Conservation (phyloP, 805 yeast species). For the Brettanomyces naardenensis region DNA sequence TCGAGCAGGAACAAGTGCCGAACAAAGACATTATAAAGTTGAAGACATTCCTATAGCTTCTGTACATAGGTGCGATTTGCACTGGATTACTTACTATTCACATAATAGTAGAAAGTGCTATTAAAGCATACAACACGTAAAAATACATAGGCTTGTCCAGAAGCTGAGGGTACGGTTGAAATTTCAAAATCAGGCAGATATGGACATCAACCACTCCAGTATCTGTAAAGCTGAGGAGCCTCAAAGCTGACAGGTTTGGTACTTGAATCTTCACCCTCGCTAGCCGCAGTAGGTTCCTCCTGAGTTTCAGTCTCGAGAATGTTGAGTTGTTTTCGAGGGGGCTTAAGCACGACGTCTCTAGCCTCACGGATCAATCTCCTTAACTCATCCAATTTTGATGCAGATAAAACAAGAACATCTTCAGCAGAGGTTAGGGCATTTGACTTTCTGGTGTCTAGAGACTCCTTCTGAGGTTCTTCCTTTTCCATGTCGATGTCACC, state of each 20-base stretch:
- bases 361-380: conserved; percentile 22
- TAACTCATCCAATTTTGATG: conserved; percentile 12
- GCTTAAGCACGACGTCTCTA: conserved; percentile 20
- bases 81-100: no score
- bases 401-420: conserved; percentile 1
- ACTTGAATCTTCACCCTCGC: conserved; percentile 20
- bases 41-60: conserved; percentile 10
- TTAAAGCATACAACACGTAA: not conserved
- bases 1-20: not conserved
- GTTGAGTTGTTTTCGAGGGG: conserved; percentile 26
- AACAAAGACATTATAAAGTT: conserved; percentile 6
- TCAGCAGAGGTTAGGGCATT: conserved; percentile 6
- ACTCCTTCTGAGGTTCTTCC: conserved; percentile 8
- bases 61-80: no score
- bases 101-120: no score
- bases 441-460: no score
- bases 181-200: no score
- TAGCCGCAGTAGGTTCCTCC: conserved; percentile 12
- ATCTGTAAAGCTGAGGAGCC: conserved; percentile 55
- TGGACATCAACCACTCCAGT: conserved; percentile 55
- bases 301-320: conserved; percentile 21
- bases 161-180: no score
- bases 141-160: conserved; percentile 3
- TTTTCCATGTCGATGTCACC: conserved; percentile 12
- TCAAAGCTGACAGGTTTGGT: conserved; percentile 49